Percentiles rank a stretch among this genome's conserved stretches.
Evolutionary conservation across 208 protist species (phyloP).

Genomic region (Crithidia brevicula): DNA sequence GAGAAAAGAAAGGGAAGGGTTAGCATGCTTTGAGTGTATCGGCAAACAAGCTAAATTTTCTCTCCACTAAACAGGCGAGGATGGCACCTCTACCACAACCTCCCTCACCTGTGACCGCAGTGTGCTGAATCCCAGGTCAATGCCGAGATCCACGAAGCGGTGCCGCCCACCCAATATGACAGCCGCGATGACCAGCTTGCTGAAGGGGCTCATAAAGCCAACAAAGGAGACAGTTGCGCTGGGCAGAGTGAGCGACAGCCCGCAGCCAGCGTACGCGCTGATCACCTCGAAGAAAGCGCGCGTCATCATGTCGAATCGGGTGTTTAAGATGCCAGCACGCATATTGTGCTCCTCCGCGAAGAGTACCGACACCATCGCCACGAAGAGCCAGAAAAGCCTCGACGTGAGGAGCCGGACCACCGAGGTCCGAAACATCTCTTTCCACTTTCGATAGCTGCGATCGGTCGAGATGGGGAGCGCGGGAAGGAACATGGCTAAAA

Average conservation of each 20-base stretch:
- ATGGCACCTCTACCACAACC: background rate
- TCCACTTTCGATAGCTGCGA: slow-evolving; percentile 74
- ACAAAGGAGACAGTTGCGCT: slow-evolving; percentile 53
- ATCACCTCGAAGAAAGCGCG: slow-evolving; percentile 81
- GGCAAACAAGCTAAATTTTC: slow-evolving; percentile 1
- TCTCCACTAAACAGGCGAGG: background rate
- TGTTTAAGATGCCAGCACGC: slow-evolving; percentile 23
- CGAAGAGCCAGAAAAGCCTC: slow-evolving; percentile 80
- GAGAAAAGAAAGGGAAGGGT: slow-evolving; percentile 1
- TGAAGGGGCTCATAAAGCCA: slow-evolving; percentile 46
- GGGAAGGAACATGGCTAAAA: slow-evolving; percentile 81
- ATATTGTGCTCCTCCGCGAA: slow-evolving; percentile 55
- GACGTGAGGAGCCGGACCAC: slow-evolving; percentile 73
- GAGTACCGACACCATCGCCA: slow-evolving; percentile 60
- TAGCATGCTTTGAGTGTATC: no score
- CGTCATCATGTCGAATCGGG: slow-evolving; percentile 74
- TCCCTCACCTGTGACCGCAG: slow-evolving; percentile 39
- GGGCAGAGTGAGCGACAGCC: slow-evolving; percentile 49
- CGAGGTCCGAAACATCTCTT: slow-evolving; percentile 68
- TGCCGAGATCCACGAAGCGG: slow-evolving; percentile 79
- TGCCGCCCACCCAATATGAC: slow-evolving; percentile 80
- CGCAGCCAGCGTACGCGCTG: slow-evolving; percentile 74
- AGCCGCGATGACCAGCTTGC: slow-evolving; percentile 61
- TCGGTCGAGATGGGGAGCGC: slow-evolving; percentile 81
- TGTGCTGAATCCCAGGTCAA: slow-evolving; percentile 64